These are phyloP conservation scores for Cadophora gregata DNA, from an alignment of 2,329 filamentous ascomycete species.

Conservation along the genomic window DNA sequence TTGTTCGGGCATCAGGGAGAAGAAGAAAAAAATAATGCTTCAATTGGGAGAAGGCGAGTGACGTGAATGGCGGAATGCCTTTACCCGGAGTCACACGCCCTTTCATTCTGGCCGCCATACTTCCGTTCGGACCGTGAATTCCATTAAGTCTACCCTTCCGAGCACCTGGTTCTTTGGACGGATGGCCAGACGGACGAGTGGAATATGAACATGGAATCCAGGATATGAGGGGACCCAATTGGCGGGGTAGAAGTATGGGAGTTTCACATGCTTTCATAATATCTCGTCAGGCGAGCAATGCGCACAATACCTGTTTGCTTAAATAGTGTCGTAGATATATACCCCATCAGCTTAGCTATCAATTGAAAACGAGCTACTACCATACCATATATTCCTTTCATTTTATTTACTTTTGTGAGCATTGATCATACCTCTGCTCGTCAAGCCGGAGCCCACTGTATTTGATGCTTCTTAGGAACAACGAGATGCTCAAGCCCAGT, in stretches of 20 bases:
- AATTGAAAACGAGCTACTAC: neutral
- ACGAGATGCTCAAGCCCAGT: too few species aligned
- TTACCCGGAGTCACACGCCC: slow-evolving; percentile 27
- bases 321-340: neutral
- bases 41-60: neutral
- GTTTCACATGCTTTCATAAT: neutral
- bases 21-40: slow-evolving; percentile 17
- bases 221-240: neutral
- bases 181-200: slow-evolving; percentile 1
- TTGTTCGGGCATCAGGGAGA: slow-evolving; percentile 4
- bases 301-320: neutral
- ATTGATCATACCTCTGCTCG: too few species aligned
- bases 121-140: slow-evolving; percentile 21
- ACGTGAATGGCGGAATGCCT: slow-evolving; percentile 10
- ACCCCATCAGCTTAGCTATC: neutral
- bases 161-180: neutral
- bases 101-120: slow-evolving; percentile 4
- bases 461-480: too few species aligned
- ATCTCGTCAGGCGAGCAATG: neutral
- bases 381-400: too few species aligned
- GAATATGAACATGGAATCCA: slow-evolving; percentile 1
- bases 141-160: slow-evolving; percentile 5
- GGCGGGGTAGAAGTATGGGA: neutral
- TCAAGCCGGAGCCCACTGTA: too few species aligned
- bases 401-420: too few species aligned